These are phyloP conservation scores for Fusarium anthophilum DNA, from an alignment of 2,329 filamentous ascomycete genomes.

Conservation along the genomic window DNA sequence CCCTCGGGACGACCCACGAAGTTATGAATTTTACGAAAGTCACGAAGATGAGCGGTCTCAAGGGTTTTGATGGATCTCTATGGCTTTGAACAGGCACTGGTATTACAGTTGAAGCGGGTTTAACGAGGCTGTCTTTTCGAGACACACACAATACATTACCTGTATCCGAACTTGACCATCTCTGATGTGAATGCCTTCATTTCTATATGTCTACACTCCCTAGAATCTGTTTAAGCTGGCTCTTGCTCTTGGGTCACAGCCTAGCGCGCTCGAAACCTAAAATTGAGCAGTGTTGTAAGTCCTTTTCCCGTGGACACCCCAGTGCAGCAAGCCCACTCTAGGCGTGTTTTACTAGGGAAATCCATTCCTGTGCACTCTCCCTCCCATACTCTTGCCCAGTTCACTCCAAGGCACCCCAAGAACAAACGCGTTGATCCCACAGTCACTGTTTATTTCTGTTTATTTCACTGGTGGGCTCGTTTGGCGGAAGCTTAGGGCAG, in stretches of 20 bases:
- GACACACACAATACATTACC: background rate
- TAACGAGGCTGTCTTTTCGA: background rate
- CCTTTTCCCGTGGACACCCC: background rate
- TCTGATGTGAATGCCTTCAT: slow-evolving; percentile 2
- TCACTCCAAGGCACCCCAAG: rapidly evolving
- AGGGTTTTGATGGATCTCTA: background rate
- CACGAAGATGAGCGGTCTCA: background rate
- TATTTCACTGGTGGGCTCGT: background rate
- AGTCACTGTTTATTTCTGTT: background rate
- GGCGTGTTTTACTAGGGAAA: background rate
- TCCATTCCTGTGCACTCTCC: background rate
- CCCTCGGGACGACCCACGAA: background rate
- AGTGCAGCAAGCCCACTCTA: background rate
- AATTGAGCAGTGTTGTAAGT: background rate
- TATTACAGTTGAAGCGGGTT: background rate
- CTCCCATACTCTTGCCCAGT: rapidly evolving
- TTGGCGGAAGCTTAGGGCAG: background rate
- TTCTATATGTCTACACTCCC: background rate
- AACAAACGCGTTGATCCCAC: background rate
- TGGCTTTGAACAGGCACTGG: background rate
- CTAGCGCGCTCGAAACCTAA: background rate
- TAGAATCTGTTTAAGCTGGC: rapidly evolving
- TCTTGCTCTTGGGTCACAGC: background rate
- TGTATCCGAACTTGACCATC: slow-evolving; percentile 1
- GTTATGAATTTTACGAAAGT: background rate